Evolutionary conservation across 257 asterid species (phyloP).

Genomic region (Forsythia viridissima): DNA sequence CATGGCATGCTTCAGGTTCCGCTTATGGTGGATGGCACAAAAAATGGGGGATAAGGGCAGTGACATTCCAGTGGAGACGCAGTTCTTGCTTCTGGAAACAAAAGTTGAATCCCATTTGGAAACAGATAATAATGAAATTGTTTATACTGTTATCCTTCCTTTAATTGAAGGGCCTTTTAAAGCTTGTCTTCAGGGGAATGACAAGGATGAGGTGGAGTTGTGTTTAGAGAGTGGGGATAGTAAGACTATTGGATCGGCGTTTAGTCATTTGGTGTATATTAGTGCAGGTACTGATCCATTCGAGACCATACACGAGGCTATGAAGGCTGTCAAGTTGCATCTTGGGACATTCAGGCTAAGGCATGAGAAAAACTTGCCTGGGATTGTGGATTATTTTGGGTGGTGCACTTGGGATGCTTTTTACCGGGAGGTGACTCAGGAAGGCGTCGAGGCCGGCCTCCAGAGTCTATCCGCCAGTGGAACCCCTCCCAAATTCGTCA

Average conservation of each 20-base stretch:
- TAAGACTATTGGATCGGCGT: neutral
- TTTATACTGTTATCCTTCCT: neutral
- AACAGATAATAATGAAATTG: neutral
- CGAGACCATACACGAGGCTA: constrained; percentile 1
- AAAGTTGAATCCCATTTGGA: neutral
- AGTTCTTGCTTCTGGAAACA: neutral
- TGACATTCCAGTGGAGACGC: neutral
- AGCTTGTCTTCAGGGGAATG: constrained; percentile 2
- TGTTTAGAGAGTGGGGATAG: constrained; percentile 6
- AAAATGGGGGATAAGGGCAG: constrained; percentile 2
- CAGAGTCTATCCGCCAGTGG: neutral
- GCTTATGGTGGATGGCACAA: neutral
- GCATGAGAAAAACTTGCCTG: neutral
- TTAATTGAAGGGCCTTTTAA: neutral
- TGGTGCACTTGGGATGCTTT: constrained; percentile 5
- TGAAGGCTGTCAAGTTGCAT: neutral
- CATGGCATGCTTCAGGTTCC: constrained; percentile 1
- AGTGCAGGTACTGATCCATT: neutral
- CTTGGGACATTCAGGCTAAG: constrained; percentile 3
- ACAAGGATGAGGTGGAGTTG: neutral
- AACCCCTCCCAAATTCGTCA: constrained; percentile 6
- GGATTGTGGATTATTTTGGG: neutral
- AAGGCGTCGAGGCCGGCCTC: neutral
- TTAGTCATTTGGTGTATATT: neutral
- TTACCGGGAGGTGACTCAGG: neutral